A percentile compares a stretch with the other conserved stretches of the same genome.
phyloP scores from a whole-genome alignment of 495 filamentous ascomycete genomes.

The Pseudomonodictys pantanalensis region DNA sequence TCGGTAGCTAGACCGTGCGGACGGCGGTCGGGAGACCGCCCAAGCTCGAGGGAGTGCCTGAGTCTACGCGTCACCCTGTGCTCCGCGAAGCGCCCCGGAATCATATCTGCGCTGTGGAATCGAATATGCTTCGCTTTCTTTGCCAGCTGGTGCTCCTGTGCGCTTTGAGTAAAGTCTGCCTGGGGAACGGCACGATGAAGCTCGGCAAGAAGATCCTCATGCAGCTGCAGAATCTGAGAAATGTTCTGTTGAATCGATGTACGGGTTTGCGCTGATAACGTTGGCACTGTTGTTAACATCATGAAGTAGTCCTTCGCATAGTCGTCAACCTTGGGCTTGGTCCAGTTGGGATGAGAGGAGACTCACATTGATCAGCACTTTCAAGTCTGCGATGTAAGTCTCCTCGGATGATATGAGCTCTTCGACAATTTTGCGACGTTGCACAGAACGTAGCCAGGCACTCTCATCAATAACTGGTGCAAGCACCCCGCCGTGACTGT shows the following conservation, averaged over 20 bases:
- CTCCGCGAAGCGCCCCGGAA: constrained; percentile 45
- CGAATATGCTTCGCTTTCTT: constrained; percentile 39
- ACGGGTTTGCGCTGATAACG: constrained; percentile 53
- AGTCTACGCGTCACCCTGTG: constrained; percentile 24
- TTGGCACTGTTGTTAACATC: constrained; percentile 59
- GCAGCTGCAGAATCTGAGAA: constrained; percentile 66
- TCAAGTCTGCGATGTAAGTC: constrained; percentile 82
- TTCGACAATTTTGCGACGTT: constrained; percentile 73
- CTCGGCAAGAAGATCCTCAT: constrained; percentile 66
- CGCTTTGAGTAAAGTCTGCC: constrained; percentile 56
- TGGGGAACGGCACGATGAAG: constrained; percentile 61
- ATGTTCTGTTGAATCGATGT: constrained; percentile 64
- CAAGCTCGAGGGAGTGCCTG: constrained; percentile 40
- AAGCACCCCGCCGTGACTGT: constrained; percentile 57
- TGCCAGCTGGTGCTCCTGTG: constrained; percentile 19
- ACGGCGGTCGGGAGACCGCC: constrained; percentile 28
- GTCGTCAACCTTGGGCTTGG: not conserved
- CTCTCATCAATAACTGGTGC: constrained; percentile 62
- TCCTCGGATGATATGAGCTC: constrained; percentile 85
- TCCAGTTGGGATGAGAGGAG: not conserved
- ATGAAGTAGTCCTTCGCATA: constrained; percentile 61
- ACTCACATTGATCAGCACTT: constrained; percentile 77
- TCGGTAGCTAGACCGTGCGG: constrained; percentile 56
- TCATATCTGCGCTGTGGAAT: constrained; percentile 61
- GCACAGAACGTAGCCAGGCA: constrained; percentile 65